Percentiles rank a stretch among this genome's conserved stretches.
Conservation (phyloP, 2,329 filamentous ascomycete genomes). For the Thermothelomyces thermophilus region DNA sequence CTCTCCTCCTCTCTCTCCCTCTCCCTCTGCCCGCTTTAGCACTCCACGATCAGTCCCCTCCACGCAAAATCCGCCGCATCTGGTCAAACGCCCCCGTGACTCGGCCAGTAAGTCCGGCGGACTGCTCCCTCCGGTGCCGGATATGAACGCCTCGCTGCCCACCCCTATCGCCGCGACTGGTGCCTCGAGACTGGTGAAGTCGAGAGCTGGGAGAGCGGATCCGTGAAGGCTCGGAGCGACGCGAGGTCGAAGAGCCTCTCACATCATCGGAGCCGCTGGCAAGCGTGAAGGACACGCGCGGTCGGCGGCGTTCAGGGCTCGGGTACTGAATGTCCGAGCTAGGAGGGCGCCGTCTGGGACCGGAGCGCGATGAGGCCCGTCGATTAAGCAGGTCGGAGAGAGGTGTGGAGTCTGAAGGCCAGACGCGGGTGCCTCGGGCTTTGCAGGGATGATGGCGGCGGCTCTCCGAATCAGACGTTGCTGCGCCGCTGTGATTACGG, state of each 20-base stretch:
- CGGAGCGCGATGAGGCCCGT: background rate
- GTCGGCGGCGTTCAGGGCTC: constrained; percentile 4
- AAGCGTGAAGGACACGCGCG: constrained; percentile 1
- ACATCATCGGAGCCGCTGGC: background rate
- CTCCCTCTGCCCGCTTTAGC: no score
- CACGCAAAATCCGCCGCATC: constrained; percentile 8
- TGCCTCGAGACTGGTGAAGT: background rate
- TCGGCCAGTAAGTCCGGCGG: background rate
- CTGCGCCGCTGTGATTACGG: background rate
- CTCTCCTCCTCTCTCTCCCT: no score
- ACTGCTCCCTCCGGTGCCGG: background rate
- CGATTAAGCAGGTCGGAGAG: background rate
- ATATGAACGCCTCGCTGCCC: background rate
- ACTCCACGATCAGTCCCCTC: background rate
- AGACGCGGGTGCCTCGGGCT: no score
- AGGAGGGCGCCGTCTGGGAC: background rate
- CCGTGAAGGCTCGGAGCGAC: background rate
- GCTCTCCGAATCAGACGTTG: background rate
- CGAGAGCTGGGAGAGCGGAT: no score
- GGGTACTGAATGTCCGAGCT: constrained; percentile 8
- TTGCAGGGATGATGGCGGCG: background rate
- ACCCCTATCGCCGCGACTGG: background rate
- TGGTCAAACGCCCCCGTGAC: background rate
- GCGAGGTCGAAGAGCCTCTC: background rate
- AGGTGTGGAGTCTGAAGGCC: background rate